phyloP scores from a whole-genome alignment of 768 basidiomycete genomes.

The Calocybe cyanea region DNA sequence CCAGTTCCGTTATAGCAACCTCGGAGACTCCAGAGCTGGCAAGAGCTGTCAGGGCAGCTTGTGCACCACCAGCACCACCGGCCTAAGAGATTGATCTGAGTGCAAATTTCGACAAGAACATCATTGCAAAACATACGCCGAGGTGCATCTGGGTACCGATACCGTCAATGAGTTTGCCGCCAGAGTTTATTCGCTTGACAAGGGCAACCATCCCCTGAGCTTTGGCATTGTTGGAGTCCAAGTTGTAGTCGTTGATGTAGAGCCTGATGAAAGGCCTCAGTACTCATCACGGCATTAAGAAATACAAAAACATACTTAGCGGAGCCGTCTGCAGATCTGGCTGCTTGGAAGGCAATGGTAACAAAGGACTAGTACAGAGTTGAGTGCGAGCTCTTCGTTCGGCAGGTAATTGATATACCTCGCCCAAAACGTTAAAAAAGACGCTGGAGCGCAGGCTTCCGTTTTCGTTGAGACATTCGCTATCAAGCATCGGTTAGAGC shows the following conservation, averaged over 20 bases:
- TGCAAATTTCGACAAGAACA: neutral
- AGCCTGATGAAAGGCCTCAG: slow-evolving; percentile 15
- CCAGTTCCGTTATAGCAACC: slow-evolving; percentile 49
- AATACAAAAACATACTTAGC: slow-evolving; percentile 32
- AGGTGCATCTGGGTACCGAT: slow-evolving; percentile 51
- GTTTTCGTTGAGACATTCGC: slow-evolving; percentile 52
- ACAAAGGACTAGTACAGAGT: slow-evolving; percentile 35
- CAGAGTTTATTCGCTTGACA: slow-evolving; percentile 34
- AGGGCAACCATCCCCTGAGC: slow-evolving; percentile 34
- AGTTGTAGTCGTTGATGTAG: slow-evolving; percentile 44
- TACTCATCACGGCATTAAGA: neutral
- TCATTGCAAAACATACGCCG: slow-evolving; percentile 11
- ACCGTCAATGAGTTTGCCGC: slow-evolving; percentile 41
- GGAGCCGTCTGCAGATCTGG: slow-evolving; percentile 42
- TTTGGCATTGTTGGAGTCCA: slow-evolving; percentile 49
- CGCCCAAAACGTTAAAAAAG: slow-evolving; percentile 47
- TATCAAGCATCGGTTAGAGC: slow-evolving; percentile 9
- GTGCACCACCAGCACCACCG: slow-evolving; percentile 35
- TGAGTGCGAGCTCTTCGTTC: neutral
- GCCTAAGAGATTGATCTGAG: slow-evolving; percentile 22
- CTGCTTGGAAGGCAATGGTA: slow-evolving; percentile 47
- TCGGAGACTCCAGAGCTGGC: slow-evolving; percentile 38
- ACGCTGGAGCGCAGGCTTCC: slow-evolving; percentile 43
- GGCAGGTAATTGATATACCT: slow-evolving; percentile 18
- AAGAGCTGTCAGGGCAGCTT: slow-evolving; percentile 39